phyloP scores from a whole-genome alignment of 1,139 yeast species.

The Torulaspora globosa region DNA sequence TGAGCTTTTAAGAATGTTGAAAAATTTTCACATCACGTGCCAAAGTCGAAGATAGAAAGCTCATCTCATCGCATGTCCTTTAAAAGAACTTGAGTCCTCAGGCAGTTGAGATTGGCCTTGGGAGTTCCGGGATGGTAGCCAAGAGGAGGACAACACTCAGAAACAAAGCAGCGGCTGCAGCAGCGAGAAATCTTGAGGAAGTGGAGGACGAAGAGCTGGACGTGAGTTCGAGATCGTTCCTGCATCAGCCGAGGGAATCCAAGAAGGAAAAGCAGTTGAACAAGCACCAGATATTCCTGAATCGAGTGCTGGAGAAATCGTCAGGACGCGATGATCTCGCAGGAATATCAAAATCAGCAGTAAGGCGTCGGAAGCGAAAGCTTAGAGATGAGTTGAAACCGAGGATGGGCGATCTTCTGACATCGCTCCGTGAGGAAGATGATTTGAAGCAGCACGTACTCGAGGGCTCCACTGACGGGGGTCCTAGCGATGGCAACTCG shows the following conservation, averaged over 20 bases:
- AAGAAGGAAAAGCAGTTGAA: constrained; percentile 51
- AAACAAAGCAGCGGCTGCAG: constrained; percentile 38
- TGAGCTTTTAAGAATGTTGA: neutral
- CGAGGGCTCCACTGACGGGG: constrained; percentile 15
- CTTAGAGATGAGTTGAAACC: constrained; percentile 61
- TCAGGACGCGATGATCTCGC: constrained; percentile 30
- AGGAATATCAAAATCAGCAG: constrained; percentile 58
- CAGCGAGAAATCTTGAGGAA: constrained; percentile 6
- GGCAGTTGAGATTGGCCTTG: neutral
- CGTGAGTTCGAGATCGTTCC: constrained; percentile 47
- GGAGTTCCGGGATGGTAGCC: constrained; percentile 38
- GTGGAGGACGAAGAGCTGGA: constrained; percentile 18
- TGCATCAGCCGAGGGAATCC: constrained; percentile 50
- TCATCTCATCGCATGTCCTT: constrained; percentile 3
- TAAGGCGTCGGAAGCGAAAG: constrained; percentile 63
- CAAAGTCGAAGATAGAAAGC: neutral
- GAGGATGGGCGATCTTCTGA: constrained; percentile 58
- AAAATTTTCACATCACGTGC: constrained; percentile 17
- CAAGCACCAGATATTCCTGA: constrained; percentile 36
- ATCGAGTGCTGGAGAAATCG: constrained; percentile 38
- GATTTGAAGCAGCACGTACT: constrained; percentile 22
- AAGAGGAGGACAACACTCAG: constrained; percentile 49
- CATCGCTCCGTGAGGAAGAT: constrained; percentile 44
- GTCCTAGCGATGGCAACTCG: too few relatives aligned
- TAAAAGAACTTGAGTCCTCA: neutral